These are phyloP conservation scores for Aspergillus tubingensis DNA, from an alignment of 2,329 filamentous ascomycete genomes.

Conservation along the genomic window DNA sequence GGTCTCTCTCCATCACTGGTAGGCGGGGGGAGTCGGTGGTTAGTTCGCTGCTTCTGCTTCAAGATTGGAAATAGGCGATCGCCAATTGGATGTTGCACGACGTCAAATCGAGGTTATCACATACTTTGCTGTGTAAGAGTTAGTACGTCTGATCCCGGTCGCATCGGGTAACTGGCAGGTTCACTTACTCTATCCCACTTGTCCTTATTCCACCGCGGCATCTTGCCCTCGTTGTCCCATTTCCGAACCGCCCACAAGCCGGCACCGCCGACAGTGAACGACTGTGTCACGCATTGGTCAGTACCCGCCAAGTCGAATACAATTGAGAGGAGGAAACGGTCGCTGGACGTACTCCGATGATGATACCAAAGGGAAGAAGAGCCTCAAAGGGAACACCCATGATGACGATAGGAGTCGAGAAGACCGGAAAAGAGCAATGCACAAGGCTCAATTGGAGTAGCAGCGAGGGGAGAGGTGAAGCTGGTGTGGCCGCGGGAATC, in stretches of 20 bases:
- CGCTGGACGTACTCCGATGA: slow-evolving; percentile 56
- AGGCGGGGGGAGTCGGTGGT: slow-evolving; percentile 28
- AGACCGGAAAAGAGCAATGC: slow-evolving; percentile 2
- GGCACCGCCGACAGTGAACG: slow-evolving; percentile 62
- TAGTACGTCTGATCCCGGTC: slow-evolving; percentile 37
- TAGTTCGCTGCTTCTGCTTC: slow-evolving; percentile 7
- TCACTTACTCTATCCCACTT: slow-evolving; percentile 64
- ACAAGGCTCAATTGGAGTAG: slow-evolving; percentile 21
- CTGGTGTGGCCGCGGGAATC: slow-evolving; percentile 19
- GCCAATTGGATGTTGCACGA: not conserved
- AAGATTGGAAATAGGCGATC: not conserved
- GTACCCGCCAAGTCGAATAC: slow-evolving; percentile 1
- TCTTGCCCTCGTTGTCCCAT: slow-evolving; percentile 65
- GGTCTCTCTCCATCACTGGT: slow-evolving; percentile 68
- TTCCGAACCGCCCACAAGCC: slow-evolving; percentile 60
- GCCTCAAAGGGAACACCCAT: slow-evolving; percentile 70
- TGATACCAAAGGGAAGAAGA: slow-evolving; percentile 64
- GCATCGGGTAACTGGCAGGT: slow-evolving; percentile 12
- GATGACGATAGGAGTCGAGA: slow-evolving; percentile 18
- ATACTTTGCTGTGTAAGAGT: slow-evolving; percentile 56
- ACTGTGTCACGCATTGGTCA: slow-evolving; percentile 49
- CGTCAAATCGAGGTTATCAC: slow-evolving; percentile 23
- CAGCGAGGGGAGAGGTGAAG: slow-evolving; percentile 13
- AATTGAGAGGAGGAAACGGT: slow-evolving; percentile 15
- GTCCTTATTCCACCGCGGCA: slow-evolving; percentile 60